Evolutionary conservation across 2,329 filamentous ascomycete species (phyloP), one percentile per base, ranked within the genome.

Genomic region (Aspergillus sp.): DNA sequence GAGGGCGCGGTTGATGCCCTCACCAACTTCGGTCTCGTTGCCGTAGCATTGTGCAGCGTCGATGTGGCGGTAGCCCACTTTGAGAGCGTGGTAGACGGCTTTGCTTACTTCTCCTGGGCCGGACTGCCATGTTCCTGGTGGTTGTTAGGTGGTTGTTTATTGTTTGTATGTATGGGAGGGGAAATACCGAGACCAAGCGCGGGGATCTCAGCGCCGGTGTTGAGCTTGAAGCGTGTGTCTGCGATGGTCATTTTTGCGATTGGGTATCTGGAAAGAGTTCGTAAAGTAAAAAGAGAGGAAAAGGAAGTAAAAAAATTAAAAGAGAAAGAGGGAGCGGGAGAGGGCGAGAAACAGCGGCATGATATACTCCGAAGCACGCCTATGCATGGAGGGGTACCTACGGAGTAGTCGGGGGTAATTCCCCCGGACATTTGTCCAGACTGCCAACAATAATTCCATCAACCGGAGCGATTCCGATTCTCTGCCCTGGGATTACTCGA

Each of bases 11-110:
- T 86, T 85, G 54, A 96, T 82, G 9, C 89, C 91, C 70, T 87
- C 79, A 62, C 91, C 91, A 15, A 96, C 91, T 73, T 93, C 90
- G 48, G 88, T 83, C 76, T 96, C 91, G 73, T 96, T 77, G 23
- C 67, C 64, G 60, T 77, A 77, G 66, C 69, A 71, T 48, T 70
- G 67, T 1, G 75, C 75, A 6, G 65, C 64, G 47, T 77, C 75
- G 56, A 77, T 76, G 64, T 77, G 75, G 39, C 75, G 68, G 63
- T 78, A 78, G 24, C 76, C 76, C 3, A 66, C 64, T 39, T 67
- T 66, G 56, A 89, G 79, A 45, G 87, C 86, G 61, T 81, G 79
- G 48, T 79, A 75, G 39, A 89, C 86, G 31, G 86, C 86, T 1
- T 75, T 72, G 52, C 81, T 77, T 55, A 88, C 84, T 68, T 86